Percentiles rank a stretch among this genome's conserved stretches.
Evolutionary conservation across 2,329 filamentous ascomycete species (phyloP).

Genomic region (Geosmithia putterillii): DNA sequence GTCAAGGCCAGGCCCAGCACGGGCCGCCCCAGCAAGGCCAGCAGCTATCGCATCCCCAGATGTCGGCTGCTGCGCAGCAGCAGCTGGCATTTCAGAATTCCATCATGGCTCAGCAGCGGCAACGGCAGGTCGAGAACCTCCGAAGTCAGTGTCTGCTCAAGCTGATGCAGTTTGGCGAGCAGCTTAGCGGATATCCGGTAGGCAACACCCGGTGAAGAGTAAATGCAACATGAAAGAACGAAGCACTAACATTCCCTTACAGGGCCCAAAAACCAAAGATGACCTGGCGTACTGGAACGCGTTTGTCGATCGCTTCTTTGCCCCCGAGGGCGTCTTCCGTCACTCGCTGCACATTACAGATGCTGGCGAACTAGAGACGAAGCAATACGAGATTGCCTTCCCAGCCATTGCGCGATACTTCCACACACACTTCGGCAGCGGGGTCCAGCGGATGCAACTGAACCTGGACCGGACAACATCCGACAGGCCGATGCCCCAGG

Average conservation of each 20-base stretch:
- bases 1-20: conserved; percentile 17
- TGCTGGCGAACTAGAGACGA: conserved; percentile 47
- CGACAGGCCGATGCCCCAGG: conserved; percentile 45
- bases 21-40: conserved; percentile 14
- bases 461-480: conserved; percentile 57
- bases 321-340: conserved; percentile 62
- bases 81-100: conserved; percentile 19
- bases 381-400: conserved; percentile 77
- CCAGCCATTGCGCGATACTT: conserved; percentile 81
- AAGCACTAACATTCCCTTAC: conserved; percentile 4
- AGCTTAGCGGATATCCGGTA: conserved; percentile 45
- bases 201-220: conserved; percentile 12
- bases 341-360: conserved; percentile 51
- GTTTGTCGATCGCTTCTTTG: conserved; percentile 76
- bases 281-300: conserved; percentile 66
- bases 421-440: conserved; percentile 76
- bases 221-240: not conserved
- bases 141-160: conserved; percentile 47
- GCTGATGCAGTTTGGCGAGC: conserved; percentile 50
- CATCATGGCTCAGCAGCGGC: conserved; percentile 33
- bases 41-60: conserved; percentile 14
- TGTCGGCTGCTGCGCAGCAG: conserved; percentile 20
- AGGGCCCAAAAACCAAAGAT: conserved; percentile 48
- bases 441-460: conserved; percentile 75
- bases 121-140: conserved; percentile 37